Evolutionary conservation across 352 stramenopile genomes (phyloP).

Genomic region (Phytophthora tentaculata): DNA sequence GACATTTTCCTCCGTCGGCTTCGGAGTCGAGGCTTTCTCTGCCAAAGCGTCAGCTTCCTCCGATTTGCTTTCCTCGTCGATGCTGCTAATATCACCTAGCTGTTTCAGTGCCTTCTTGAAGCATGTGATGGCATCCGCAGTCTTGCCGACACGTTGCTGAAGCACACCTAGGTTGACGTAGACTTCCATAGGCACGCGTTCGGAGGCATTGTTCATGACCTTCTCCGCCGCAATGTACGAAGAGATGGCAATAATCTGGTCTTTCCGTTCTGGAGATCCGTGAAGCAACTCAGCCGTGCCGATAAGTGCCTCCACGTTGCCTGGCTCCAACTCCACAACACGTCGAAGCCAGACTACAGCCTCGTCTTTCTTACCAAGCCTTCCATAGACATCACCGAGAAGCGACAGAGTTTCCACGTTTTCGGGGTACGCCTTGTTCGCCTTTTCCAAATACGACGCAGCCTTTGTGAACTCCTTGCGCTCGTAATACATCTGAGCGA

Average conservation of each 20-base stretch:
- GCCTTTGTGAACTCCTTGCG: constrained; percentile 87
- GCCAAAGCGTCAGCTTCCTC: constrained; percentile 46
- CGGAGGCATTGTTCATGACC: constrained; percentile 85
- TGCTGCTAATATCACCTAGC: constrained; percentile 44
- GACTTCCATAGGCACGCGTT: constrained; percentile 83
- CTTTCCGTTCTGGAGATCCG: constrained; percentile 78
- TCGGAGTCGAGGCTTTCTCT: constrained; percentile 48
- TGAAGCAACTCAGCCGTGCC: constrained; percentile 84
- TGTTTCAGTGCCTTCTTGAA: constrained; percentile 88
- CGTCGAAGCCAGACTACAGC: constrained; percentile 81
- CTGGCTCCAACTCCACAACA: constrained; percentile 85
- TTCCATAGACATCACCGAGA: constrained; percentile 82
- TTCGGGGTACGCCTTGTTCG: constrained; percentile 89
- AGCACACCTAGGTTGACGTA: constrained; percentile 87
- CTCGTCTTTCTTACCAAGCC: constrained; percentile 83
- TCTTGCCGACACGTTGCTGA: constrained; percentile 88
- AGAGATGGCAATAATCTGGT: constrained; percentile 90
- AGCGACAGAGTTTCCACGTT: constrained; percentile 88
- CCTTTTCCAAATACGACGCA: constrained; percentile 87
- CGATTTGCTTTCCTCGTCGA: constrained; percentile 47
- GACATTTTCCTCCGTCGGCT: constrained; percentile 80
- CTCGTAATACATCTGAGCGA: constrained; percentile 92
- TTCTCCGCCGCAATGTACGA: constrained; percentile 90
- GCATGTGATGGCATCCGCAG: constrained; percentile 90
- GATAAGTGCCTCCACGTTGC: constrained; percentile 86